Conservation (phyloP, 2,329 filamentous ascomycete genomes). For the Allantophomopsis cytisporea region DNA sequence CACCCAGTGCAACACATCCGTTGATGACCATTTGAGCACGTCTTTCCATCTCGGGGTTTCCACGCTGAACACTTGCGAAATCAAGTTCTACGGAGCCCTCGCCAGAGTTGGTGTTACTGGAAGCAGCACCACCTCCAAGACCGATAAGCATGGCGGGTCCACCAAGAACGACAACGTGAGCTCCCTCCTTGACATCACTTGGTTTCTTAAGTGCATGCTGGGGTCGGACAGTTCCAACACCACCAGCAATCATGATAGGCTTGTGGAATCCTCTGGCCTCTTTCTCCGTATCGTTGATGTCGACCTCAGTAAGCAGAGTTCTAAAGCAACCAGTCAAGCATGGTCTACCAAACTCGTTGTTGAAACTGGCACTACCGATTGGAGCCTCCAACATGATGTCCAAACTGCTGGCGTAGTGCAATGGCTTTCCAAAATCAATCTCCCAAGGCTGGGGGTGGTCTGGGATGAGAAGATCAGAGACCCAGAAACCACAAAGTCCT, state of each 20-base stretch:
- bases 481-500: conserved; percentile 84
- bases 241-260: conserved; percentile 96
- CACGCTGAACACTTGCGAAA: conserved; percentile 93
- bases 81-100: conserved; percentile 87
- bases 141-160: conserved; percentile 97
- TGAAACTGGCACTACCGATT: conserved; percentile 88
- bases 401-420: conserved; percentile 83
- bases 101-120: conserved; percentile 77
- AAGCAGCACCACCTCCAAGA: conserved; percentile 87
- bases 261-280: conserved; percentile 92
- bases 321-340: conserved; percentile 84
- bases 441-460: conserved; percentile 80
- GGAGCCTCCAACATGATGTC: conserved; percentile 98
- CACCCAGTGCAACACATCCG: conserved; percentile 72
- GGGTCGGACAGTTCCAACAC: conserved; percentile 82
- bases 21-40: conserved; percentile 98
- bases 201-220: conserved; percentile 81
- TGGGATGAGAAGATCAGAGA: conserved; percentile 86
- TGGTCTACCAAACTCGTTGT: conserved; percentile 93
- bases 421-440: conserved; percentile 74
- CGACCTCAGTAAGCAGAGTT: conserved; percentile 64
- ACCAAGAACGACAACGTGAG: conserved; percentile 82
- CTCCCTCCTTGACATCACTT: conserved; percentile 68
- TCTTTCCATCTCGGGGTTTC: conserved; percentile 92
- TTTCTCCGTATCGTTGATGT: conserved; percentile 37